Base-by-base conservation (phyloP, 208 protist species). In the Trypanosomatidae sp. region DNA sequence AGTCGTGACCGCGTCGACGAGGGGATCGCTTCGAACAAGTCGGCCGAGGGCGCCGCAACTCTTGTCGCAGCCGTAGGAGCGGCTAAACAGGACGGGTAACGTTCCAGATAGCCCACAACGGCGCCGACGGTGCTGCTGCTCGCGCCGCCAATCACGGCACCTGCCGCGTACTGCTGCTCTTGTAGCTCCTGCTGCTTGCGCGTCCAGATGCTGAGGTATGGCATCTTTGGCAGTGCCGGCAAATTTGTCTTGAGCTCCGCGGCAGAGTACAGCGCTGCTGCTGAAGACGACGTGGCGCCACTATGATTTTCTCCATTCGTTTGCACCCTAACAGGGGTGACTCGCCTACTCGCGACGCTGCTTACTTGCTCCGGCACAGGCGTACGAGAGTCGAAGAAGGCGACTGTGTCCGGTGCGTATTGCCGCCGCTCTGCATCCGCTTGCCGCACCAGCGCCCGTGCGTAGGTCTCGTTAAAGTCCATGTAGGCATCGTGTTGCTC, bases 401-500 rank as follows among this genome's bases (percentile, higher is more conserved):
- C 73, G 52, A 66, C 62, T 9, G 62, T 47, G 13, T 69, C 69
- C 3, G 60, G 77, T 33, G 41, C 3, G 49, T 62, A 53, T 36
- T 62, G 28, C 36, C 74, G 58, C 43, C 65, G 74, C 58, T 69
- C 73, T 10, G 76, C 69, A 43, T 84, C 71, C 22, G 46, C 74
- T 46, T 81, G 81, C 47, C 77, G 76, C 47, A 77, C 62, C 30
- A 68, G 50, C 15, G 85, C 79, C 7, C 73, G 83, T 43, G 82
- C 80, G 66, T 84, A 71, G 19, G 71, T 69, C 43, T 84, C 79
- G 49, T 81, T 55, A 59, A 81, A 83, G 60, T 70, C 72, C 72
- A 91, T 88, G 72, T 86, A 91, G 41, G 70, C 79, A 64, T 89
- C 83, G 67, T 92, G 91, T 62, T 85, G 85, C n/a, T 66, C 56